Evolutionary conservation across 140 eudicot species (phyloP).

Genomic region (Cichorium intybus): DNA sequence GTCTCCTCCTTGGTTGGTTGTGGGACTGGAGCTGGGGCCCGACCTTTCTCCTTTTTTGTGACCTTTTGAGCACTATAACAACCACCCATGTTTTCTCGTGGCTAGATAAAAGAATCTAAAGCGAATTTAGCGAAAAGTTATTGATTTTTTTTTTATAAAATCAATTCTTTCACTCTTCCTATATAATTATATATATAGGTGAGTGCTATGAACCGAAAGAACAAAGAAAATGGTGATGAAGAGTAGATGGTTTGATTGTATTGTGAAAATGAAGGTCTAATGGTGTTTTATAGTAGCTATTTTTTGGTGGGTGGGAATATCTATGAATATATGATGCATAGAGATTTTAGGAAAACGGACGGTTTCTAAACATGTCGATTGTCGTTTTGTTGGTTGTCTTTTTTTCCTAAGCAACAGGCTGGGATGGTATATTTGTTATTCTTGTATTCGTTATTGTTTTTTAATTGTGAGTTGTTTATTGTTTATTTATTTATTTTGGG

Average conservation of each 20-base stretch:
- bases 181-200: conserved; percentile 18
- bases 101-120: background rate
- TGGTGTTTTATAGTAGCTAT: conserved; percentile 30
- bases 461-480: background rate
- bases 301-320: conserved; percentile 19
- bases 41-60: conserved; percentile 12
- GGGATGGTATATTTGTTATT: conserved; percentile 6
- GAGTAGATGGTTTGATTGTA: conserved; percentile 21
- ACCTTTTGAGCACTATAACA: conserved; percentile 34
- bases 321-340: conserved; percentile 23
- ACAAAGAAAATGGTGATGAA: conserved; percentile 25
- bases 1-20: conserved; percentile 19
- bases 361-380: conserved; percentile 3
- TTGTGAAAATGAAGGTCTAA: conserved; percentile 3
- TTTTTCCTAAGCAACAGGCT: conserved; percentile 19
- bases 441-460: background rate
- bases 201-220: conserved; percentile 23
- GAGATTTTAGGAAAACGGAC: conserved; percentile 30
- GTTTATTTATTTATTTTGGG: background rate
- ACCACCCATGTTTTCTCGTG: conserved; percentile 38
- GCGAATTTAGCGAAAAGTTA: conserved; percentile 1
- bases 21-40: conserved; percentile 25
- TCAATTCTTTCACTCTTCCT: conserved; percentile 21
- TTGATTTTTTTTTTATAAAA: background rate
- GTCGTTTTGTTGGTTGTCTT: background rate